These are phyloP conservation scores for Flaveria floridana DNA, from an alignment of 140 eudicot species.

Conservation along the genomic window DNA sequence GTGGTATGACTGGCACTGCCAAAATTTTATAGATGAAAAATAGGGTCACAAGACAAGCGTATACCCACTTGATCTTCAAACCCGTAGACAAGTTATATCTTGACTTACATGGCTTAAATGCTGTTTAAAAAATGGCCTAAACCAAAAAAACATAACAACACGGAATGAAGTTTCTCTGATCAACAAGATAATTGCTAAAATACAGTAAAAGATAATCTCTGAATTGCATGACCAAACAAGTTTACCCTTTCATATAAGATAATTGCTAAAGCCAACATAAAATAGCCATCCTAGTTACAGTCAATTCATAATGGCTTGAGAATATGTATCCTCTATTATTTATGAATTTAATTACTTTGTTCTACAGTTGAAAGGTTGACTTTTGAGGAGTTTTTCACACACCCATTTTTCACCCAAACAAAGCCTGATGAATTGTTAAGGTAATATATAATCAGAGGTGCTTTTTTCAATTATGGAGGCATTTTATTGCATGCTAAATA, in stretches of 20 bases:
- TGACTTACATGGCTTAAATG: background rate
- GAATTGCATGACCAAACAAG: background rate
- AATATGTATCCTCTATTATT: background rate
- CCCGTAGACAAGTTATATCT: background rate
- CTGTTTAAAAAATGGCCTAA: too few species aligned
- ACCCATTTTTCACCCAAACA: constrained; percentile 56
- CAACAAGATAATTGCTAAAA: background rate
- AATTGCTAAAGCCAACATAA: background rate
- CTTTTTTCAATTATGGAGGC: constrained; percentile 16
- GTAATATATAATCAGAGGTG: constrained; percentile 29
- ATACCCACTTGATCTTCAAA: background rate
- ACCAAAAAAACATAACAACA: background rate
- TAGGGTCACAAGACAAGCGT: background rate
- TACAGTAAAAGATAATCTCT: background rate
- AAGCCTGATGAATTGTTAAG: constrained; percentile 47
- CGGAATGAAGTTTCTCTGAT: background rate
- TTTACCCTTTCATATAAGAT: background rate
- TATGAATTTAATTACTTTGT: constrained; percentile 25
- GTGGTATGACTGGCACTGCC: background rate
- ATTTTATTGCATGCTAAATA: constrained; percentile 5
- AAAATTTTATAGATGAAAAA: background rate
- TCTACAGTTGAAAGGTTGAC: constrained; percentile 86
- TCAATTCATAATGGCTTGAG: background rate
- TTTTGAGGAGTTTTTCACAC: constrained; percentile 80
- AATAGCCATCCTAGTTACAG: constrained; percentile 1